phyloP scores from a whole-genome alignment of 2,329 filamentous ascomycete genomes.

The Cucurbitaria berberidis region DNA sequence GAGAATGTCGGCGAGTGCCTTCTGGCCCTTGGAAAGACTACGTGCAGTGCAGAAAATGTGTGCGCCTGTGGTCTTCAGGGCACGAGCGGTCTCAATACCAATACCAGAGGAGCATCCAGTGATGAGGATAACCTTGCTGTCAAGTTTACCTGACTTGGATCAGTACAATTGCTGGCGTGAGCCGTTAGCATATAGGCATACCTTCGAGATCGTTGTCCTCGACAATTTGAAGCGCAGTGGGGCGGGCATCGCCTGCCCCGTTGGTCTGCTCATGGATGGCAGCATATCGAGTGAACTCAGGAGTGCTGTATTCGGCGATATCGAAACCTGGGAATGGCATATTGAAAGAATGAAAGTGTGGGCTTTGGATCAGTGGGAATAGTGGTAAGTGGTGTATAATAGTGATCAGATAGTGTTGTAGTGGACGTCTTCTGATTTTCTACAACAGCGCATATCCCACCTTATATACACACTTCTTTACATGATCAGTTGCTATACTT shows the following conservation, averaged over 20 bases:
- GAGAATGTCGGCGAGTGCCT: conserved; percentile 31
- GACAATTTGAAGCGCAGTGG: conserved; percentile 51
- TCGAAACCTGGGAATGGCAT: not conserved
- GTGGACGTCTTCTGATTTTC: not conserved
- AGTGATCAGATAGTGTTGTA: not conserved
- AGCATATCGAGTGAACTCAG: conserved; percentile 13
- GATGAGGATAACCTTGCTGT: conserved; percentile 32
- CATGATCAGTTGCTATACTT: not conserved
- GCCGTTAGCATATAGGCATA: not conserved
- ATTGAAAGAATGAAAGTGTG: not conserved
- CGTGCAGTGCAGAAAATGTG: conserved; percentile 55
- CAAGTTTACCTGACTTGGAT: conserved; percentile 30
- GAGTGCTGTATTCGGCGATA: conserved; percentile 3
- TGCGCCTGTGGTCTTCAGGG: conserved; percentile 55
- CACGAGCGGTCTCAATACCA: conserved; percentile 40
- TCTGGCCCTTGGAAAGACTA: conserved; percentile 17
- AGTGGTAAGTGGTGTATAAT: not conserved
- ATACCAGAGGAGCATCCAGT: conserved; percentile 34
- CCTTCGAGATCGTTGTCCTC: conserved; percentile 41
- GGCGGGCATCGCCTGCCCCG: conserved; percentile 50
- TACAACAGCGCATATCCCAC: not conserved
- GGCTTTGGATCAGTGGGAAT: not conserved
- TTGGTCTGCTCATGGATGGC: conserved; percentile 15
- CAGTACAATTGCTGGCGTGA: not conserved
- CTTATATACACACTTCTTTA: not conserved